Percentiles rank a stretch among this genome's conserved stretches.
phyloP scores from a whole-genome alignment of 176 grass and related monocot genomes.

The Zoysia japonica region DNA sequence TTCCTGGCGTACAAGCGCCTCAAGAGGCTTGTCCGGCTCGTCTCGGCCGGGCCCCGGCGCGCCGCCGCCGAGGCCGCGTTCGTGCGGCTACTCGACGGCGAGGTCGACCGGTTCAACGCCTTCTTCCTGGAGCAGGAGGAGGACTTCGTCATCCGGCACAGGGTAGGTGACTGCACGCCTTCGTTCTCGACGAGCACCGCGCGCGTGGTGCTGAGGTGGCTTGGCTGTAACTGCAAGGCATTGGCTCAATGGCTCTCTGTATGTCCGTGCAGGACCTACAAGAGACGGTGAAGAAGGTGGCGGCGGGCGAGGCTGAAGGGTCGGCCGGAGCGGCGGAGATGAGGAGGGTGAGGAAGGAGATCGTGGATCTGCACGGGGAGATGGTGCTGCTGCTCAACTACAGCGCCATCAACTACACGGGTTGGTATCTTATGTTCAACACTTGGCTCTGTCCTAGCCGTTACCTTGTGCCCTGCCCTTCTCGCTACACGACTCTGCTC shows the following conservation, averaged over 20 bases:
- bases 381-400: conserved; percentile 90
- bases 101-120: conserved; percentile 80
- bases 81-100: conserved; percentile 48
- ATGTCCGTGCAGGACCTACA: conserved; percentile 54
- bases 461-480: neutral
- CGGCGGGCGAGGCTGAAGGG: neutral
- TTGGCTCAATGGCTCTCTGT: too few species aligned
- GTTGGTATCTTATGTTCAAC: conserved; percentile 9
- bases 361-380: conserved; percentile 73
- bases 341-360: conserved; percentile 54
- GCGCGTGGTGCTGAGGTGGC: too few species aligned
- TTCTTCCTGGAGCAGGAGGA: conserved; percentile 92
- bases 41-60: neutral
- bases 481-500: neutral
- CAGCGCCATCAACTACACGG: conserved; percentile 83
- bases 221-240: too few species aligned
- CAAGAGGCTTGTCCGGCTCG: conserved; percentile 59
- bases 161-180: neutral
- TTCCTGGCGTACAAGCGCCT: conserved; percentile 83
- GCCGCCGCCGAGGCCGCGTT: conserved; percentile 43
- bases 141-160: conserved; percentile 75
- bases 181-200: too few species aligned
- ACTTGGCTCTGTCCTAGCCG: neutral
- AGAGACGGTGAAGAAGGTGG: conserved; percentile 53
- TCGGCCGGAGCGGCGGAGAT: conserved; percentile 23